Percentiles rank a stretch among this genome's conserved stretches.
phyloP scores from a whole-genome alignment of 108 stramenopile genomes.

The Cylindrotheca closterium region DNA sequence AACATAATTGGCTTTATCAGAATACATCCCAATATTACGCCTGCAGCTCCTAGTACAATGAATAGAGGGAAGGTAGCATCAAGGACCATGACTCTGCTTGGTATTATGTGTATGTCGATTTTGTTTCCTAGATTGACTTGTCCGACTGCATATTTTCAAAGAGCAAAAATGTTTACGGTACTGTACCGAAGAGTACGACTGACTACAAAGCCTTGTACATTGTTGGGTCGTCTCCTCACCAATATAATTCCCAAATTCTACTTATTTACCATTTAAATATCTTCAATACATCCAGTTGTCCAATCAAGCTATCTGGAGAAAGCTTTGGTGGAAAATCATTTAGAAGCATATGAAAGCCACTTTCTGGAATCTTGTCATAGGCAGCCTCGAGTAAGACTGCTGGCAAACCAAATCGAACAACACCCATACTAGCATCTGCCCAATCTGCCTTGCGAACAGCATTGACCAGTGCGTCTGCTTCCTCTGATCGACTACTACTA shows the following conservation, averaged over 20 bases:
- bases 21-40: background rate
- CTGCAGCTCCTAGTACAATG: background rate
- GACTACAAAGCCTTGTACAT: no score
- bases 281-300: constrained; percentile 25
- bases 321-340: constrained; percentile 17
- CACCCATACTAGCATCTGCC: constrained; percentile 49
- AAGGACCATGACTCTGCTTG: no score
- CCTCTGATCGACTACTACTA: background rate
- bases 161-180: no score
- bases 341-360: constrained; percentile 43
- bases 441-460: constrained; percentile 60
- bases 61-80: background rate
- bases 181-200: no score
- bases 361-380: constrained; percentile 31
- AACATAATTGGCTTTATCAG: constrained; percentile 26
- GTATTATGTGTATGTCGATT: no score
- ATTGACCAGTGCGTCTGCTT: constrained; percentile 41
- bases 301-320: constrained; percentile 22
- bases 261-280: constrained; percentile 43
- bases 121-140: no score
- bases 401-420: constrained; percentile 48
- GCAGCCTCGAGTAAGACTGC: constrained; percentile 34
- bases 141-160: no score
- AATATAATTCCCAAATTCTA: background rate
- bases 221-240: background rate